Evolutionary conservation across 2,329 filamentous ascomycete species (phyloP).

Genomic region (Ilyonectria destructans): DNA sequence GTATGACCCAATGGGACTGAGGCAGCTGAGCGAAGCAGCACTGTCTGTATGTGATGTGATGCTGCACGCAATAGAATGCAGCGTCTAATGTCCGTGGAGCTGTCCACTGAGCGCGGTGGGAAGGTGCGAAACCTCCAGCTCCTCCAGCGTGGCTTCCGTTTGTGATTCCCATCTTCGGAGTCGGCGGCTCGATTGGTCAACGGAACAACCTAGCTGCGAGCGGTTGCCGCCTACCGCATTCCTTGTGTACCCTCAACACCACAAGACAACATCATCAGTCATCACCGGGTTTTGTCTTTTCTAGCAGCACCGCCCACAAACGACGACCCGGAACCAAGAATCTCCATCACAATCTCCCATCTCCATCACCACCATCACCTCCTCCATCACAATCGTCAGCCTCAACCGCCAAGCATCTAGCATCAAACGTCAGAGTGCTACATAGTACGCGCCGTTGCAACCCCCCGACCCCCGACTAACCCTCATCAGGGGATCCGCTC

Average conservation of each 20-base stretch:
- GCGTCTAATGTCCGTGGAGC: not conserved
- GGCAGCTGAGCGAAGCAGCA: not conserved
- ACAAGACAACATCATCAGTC: not conserved
- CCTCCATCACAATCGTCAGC: constrained; percentile 1
- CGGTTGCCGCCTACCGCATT: constrained; percentile 23
- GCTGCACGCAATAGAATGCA: not conserved
- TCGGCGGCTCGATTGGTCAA: constrained; percentile 3
- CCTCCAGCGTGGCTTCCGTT: not conserved
- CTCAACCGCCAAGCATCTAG: constrained; percentile 1
- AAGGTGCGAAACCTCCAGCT: not conserved
- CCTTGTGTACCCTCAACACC: not conserved
- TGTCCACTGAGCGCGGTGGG: not conserved
- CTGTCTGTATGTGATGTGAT: not conserved
- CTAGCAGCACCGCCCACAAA: constrained; percentile 11
- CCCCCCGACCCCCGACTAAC: not conserved
- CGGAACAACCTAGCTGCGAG: constrained; percentile 1
- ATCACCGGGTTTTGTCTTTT: constrained; percentile 19
- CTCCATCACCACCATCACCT: not conserved
- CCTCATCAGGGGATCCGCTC: constrained; percentile 27
- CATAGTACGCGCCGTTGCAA: not conserved
- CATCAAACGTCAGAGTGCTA: constrained; percentile 1
- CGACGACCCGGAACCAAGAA: constrained; percentile 2
- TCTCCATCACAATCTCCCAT: not conserved
- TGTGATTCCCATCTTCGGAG: constrained; percentile 9
- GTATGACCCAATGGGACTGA: not conserved